These are phyloP conservation scores for Penicillium malachiteum DNA, from an alignment of 495 filamentous ascomycete species.

Conservation along the genomic window DNA sequence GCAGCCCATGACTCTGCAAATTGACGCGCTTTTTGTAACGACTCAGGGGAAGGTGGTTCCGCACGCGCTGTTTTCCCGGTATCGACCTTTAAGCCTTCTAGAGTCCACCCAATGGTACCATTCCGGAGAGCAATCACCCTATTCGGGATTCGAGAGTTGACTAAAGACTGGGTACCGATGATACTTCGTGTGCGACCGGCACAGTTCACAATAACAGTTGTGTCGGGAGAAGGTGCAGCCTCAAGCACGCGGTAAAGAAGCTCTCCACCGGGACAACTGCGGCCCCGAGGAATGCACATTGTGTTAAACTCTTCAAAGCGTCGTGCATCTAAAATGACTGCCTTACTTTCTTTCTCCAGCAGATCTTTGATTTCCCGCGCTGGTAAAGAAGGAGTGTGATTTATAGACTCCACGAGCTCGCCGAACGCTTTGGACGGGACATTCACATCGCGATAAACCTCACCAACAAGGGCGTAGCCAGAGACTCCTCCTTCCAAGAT, in stretches of 20 bases:
- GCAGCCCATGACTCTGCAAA: slow-evolving; percentile 19
- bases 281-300: slow-evolving; percentile 28
- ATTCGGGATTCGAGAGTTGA: slow-evolving; percentile 24
- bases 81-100: slow-evolving; percentile 24
- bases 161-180: slow-evolving; percentile 23
- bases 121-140: slow-evolving; percentile 26
- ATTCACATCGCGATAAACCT: slow-evolving; percentile 30
- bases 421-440: slow-evolving; percentile 31
- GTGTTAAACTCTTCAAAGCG: slow-evolving; percentile 26
- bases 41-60: slow-evolving; percentile 13
- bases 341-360: slow-evolving; percentile 14
- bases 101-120: slow-evolving; percentile 30
- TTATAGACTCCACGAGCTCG: slow-evolving; percentile 29
- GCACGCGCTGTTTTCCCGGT: slow-evolving; percentile 10
- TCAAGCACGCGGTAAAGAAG: slow-evolving; percentile 26
- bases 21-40: slow-evolving; percentile 13
- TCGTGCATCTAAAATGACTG: slow-evolving; percentile 24
- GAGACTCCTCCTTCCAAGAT: slow-evolving; percentile 24
- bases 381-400: slow-evolving; percentile 25
- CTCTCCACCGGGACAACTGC: slow-evolving; percentile 29
- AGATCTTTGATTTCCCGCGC: slow-evolving; percentile 20
- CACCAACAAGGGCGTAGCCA: slow-evolving; percentile 18
- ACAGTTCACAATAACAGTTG: slow-evolving; percentile 27
- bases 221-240: slow-evolving; percentile 21
- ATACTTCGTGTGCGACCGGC: slow-evolving; percentile 30